phyloP scores from a whole-genome alignment of 305 asterid genomes.

The Salvia sclarea region DNA sequence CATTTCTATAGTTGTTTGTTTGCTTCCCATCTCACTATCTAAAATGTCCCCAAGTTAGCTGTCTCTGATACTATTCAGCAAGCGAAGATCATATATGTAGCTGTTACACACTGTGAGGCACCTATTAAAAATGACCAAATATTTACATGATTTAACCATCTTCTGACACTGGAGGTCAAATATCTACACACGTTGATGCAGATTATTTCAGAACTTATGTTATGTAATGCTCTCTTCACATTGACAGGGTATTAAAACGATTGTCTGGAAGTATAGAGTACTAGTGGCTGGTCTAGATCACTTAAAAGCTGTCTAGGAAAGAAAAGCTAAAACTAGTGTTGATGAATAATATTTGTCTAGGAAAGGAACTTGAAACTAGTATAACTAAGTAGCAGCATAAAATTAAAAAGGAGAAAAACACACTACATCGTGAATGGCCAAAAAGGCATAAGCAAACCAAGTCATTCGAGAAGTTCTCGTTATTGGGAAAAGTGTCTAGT shows the following conservation, averaged over 20 bases:
- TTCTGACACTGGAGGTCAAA: neutral
- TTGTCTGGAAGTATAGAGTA: neutral
- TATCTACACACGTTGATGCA: constrained; percentile 5
- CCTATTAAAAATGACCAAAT: constrained; percentile 9
- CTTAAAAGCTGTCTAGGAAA: neutral
- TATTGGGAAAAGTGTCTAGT: too few relatives aligned
- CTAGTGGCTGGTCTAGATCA: neutral
- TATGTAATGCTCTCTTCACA: neutral
- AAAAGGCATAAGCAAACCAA: too few relatives aligned
- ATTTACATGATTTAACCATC: neutral
- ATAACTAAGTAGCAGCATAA: neutral
- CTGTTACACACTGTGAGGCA: constrained; percentile 8
- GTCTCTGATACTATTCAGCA: constrained; percentile 18
- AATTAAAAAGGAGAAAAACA: neutral
- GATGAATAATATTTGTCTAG: neutral
- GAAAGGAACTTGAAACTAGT: neutral
- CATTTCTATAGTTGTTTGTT: constrained; percentile 34
- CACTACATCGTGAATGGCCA: neutral
- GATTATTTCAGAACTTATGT: neutral
- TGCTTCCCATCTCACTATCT: constrained; percentile 50
- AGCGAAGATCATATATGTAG: constrained; percentile 18
- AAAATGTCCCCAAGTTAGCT: constrained; percentile 36
- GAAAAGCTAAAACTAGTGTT: neutral
- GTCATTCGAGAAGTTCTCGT: too few relatives aligned
- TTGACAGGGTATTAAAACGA: neutral